These are phyloP conservation scores for Bipolaris zeicola DNA, from an alignment of 2,329 filamentous ascomycete genomes.

Conservation along the genomic window DNA sequence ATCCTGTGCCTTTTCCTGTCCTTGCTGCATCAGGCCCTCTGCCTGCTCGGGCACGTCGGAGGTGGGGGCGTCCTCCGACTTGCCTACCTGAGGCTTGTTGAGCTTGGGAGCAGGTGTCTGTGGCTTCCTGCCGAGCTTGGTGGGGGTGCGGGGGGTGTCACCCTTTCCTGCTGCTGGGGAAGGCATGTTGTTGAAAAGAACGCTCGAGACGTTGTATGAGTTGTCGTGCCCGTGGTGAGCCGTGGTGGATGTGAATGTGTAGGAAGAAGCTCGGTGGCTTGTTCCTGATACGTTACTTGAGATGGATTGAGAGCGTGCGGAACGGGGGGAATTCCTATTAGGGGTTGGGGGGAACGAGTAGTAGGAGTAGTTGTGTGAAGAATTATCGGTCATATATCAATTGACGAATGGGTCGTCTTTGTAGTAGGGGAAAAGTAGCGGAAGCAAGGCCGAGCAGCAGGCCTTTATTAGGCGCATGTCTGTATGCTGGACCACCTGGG, in stretches of 20 bases:
- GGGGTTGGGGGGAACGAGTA: conserved; percentile 59
- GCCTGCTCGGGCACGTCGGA: conserved; percentile 42
- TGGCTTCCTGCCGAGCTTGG: conserved; percentile 56
- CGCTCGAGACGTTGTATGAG: conserved; percentile 38
- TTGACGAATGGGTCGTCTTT: conserved; percentile 46
- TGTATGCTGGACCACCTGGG: conserved; percentile 21
- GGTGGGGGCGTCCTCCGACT: conserved; percentile 45
- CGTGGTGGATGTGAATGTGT: conserved; percentile 14
- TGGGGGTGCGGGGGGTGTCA: conserved; percentile 57
- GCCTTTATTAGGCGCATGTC: conserved; percentile 41
- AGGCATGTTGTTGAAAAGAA: conserved; percentile 53
- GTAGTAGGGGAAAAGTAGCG: conserved; percentile 23
- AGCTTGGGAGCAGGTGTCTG: conserved; percentile 51
- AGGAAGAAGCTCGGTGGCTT: conserved; percentile 24
- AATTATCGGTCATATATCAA: conserved; percentile 57
- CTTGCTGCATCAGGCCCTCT: conserved; percentile 48
- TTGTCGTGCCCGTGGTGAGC: conserved; percentile 35
- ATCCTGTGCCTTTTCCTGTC: conserved; percentile 44
- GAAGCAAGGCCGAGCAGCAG: conserved; percentile 14
- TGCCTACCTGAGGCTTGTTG: conserved; percentile 45
- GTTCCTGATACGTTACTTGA: conserved; percentile 44
- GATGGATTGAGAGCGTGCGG: conserved; percentile 47
- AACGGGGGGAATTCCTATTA: conserved; percentile 50
- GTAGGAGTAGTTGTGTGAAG: conserved; percentile 56
- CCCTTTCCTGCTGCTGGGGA: conserved; percentile 59